Evolutionary conservation across 2,329 filamentous ascomycete species (phyloP), one percentile per base, ranked within the genome.

Genomic region (Cyphellophora attinorum): DNA sequence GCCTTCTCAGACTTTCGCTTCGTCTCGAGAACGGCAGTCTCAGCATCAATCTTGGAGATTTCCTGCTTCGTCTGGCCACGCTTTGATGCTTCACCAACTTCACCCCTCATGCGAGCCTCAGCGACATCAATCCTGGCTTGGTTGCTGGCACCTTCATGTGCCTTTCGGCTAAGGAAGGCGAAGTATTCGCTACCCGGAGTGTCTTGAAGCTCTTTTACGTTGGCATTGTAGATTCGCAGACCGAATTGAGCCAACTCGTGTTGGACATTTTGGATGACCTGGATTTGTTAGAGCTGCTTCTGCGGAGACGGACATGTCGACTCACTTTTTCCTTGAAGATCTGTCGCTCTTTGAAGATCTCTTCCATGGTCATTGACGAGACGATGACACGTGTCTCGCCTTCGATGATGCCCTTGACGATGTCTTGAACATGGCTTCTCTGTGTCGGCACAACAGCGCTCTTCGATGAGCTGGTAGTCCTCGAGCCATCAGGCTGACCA

Each of bases 281-380:
- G 21, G n/a, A 21, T 29, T 14, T 28, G 12, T n/a, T n/a, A 12
- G 31, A n/a, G 35, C 34, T 17, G 14, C 11, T 5, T 15, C 19
- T 35, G 59, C 34, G n/a, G n/a, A n/a, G n/a, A n/a, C n/a, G n/a
- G n/a, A n/a, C n/a, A n/a, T n/a, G n/a, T 61, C 52, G 34, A 65
- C 33, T 62, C 46, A 74, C 68, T 46, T 81, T 77, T 46, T 70
- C 72, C 64, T 89, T 85, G 66, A 86, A 86, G 28, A 81, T 65
- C 47, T 83, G 78, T 19, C 82, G 68, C 58, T 84, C 79, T 40
- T 77, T 80, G 58, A 88, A 88, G 39, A 93, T 82, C 58, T 91
- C 84, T 54, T 89, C 84, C 81, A 91, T 89, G n/a, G 83, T 88
- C 82, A 93, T 89, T 48, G 76, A 79, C 1, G 79, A 84, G 27